Evolutionary conservation across 805 yeast species (phyloP), one percentile per base, ranked within the genome.

Genomic region (Lachancea cidri): DNA sequence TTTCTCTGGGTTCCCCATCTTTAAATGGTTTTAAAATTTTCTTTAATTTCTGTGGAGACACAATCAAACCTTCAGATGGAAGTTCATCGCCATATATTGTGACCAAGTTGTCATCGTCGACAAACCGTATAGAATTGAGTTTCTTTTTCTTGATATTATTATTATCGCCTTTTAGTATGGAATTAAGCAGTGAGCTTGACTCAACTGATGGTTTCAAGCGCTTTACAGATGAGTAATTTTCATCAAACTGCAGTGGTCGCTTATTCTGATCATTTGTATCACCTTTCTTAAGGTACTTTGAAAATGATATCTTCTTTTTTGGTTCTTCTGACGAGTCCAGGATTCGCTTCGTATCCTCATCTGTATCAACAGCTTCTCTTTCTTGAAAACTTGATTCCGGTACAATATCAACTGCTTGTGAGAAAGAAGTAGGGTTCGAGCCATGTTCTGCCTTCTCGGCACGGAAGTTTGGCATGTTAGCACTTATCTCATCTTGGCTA

Each of bases 1-100:
- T 44, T 46, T 62, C 66, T 32, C 57, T 50, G 7, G 66, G 65
- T 43, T 58, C 63, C 25, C 63, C 64, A 36, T 58, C 63, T 36
- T 51, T 58, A 40, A 58, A 58, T 7, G 66, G 65, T 39, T 57
- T 59, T 16, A 62, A 41, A 2, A 60, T 45, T 30, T 57, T 59
- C 33, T 58, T 59, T 38, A 62, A 43, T 27, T 58, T 53, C 5
- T 38, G 41, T 9, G 65, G 60, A 2, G 64, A 51, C 11, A 60
- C 56, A 17, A 42, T 40, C 29, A 59, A 36, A 24, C 66, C 66
- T 1, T 47, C 43, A 25, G 38, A 36, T 5, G 66, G 65, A 14
- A 62, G 41, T 25, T 51, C 66, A 24, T 62, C 64, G 42, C 66
- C 66, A 42, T 51, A 62, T 2, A 62, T 54, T 25, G 54, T 53